phyloP scores from a whole-genome alignment of 441 rosid genomes.

The Erodium trifolium region DNA sequence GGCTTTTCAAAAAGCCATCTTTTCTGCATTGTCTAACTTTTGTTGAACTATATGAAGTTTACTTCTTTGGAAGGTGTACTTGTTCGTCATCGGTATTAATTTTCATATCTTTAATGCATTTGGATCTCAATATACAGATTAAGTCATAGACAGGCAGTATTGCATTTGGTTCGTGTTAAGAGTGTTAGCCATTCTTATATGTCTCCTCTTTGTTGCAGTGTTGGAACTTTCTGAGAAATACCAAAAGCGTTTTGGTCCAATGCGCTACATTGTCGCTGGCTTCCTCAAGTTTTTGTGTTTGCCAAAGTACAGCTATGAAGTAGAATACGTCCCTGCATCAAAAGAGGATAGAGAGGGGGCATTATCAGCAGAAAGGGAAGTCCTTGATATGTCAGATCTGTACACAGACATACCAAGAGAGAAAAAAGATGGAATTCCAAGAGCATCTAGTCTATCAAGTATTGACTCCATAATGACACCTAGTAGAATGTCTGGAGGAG shows the following conservation, averaged over 20 bases:
- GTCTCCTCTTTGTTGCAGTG: constrained; percentile 41
- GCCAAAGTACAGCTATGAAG: constrained; percentile 88
- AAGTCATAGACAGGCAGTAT: background rate
- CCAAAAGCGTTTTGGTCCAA: constrained; percentile 88
- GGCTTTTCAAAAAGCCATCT: background rate
- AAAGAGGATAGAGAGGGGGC: constrained; percentile 57
- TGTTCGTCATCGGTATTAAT: background rate
- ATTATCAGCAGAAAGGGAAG: constrained; percentile 31
- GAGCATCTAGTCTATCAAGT: constrained; percentile 95
- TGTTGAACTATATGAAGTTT: background rate
- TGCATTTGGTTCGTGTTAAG: background rate
- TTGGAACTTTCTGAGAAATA: constrained; percentile 91
- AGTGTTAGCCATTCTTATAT: constrained; percentile 7
- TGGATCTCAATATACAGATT: background rate
- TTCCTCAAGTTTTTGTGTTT: constrained; percentile 89
- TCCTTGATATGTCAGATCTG: constrained; percentile 65
- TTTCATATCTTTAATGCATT: constrained; percentile 1
- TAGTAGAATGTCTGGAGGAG: constrained; percentile 65
- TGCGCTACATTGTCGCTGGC: constrained; percentile 96
- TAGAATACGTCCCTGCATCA: constrained; percentile 83
- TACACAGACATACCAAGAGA: constrained; percentile 81
- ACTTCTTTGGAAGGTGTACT: background rate
- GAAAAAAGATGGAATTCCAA: constrained; percentile 68
- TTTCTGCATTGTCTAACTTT: background rate
- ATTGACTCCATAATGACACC: constrained; percentile 93